Base-by-base conservation (phyloP, 2,329 filamentous ascomycete species). In the Lomentospora prolificans region DNA sequence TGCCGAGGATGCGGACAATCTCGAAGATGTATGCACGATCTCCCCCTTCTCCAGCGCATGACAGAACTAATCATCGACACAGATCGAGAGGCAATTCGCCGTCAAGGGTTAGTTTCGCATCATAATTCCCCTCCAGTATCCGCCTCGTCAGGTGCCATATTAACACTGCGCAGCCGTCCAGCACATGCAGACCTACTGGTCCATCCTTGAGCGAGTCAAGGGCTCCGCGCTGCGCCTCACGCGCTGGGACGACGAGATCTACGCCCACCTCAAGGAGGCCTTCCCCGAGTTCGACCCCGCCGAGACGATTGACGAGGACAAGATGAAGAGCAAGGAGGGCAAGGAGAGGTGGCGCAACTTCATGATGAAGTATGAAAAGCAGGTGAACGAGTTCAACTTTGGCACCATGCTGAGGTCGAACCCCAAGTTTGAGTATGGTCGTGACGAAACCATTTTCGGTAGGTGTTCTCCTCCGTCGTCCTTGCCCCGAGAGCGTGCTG, bases 1-100 rank as follows among this genome's bases (percentile, higher is more conserved):
- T 69, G 67, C 83, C 69, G 68, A 84, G 64, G 69, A 78, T 50
- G 76, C 78, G 54, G 67, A 71, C 57, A 81, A 81, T 65, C 73
- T 78, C 64, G 77, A 80, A 63, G 77, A 80, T 69, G 78, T 79
- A 64, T 62, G 85, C 70, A 46, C 52, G 55, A 52, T 39, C 7
- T 19, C 56, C 53, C 30, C 8, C 50, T 58, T 22, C 36, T 22
- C 19, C 14, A 22, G 10, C n/a, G 22, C n/a, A 39, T 41, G 4
- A 14, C 7, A 10, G 27, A 41, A 14, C 25, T 53, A 27, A 22
- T 25, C 24, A 10, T 27, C 6, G 7, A 6, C 36, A 5, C 19
- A 95, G 89, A 96, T 99, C 69, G 94, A 99, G 81, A 96, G 96
- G 80, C 94, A 97, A 72, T 99, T 99, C 66, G 94, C 94, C 28